phyloP scores from a whole-genome alignment of 2,329 filamentous ascomycete genomes.

The Colletotrichum simmondsii region DNA sequence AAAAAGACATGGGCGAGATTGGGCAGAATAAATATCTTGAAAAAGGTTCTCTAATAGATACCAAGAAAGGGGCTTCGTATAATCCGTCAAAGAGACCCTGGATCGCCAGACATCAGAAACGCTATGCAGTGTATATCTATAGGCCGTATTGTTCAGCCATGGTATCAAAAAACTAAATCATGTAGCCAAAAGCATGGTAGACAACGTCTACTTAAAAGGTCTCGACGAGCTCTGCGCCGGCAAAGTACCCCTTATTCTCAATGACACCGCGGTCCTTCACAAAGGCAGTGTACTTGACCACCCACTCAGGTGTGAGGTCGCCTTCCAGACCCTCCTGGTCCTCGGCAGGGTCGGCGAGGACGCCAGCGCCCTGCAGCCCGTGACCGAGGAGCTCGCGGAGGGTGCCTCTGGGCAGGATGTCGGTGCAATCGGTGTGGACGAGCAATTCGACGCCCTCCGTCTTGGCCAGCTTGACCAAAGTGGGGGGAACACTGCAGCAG shows the following conservation, averaged over 20 bases:
- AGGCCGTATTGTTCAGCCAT: constrained; percentile 20
- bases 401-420: constrained; percentile 88
- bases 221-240: constrained; percentile 76
- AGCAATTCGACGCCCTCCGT: constrained; percentile 85
- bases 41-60: constrained; percentile 23
- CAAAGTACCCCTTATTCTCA: constrained; percentile 98
- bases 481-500: constrained; percentile 94
- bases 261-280: constrained; percentile 92
- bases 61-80: constrained; percentile 8
- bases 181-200: constrained; percentile 1
- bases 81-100: constrained; percentile 14
- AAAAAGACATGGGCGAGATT: not conserved
- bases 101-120: constrained; percentile 29
- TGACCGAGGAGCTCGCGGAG: constrained; percentile 84
- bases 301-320: constrained; percentile 90
- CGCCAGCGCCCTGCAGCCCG: constrained; percentile 76
- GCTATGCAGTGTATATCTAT: constrained; percentile 33
- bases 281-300: constrained; percentile 96
- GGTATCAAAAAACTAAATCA: constrained; percentile 28
- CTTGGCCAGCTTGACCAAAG: constrained; percentile 86
- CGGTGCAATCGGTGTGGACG: constrained; percentile 93
- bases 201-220: constrained; percentile 2
- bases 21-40: constrained; percentile 4
- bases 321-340: constrained; percentile 72
- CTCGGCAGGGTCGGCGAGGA: constrained; percentile 73